Percentiles rank a stretch among this genome's conserved stretches.
Evolutionary conservation across 306 rosid genomes (phyloP).

Genomic region (Trifolium repens): DNA sequence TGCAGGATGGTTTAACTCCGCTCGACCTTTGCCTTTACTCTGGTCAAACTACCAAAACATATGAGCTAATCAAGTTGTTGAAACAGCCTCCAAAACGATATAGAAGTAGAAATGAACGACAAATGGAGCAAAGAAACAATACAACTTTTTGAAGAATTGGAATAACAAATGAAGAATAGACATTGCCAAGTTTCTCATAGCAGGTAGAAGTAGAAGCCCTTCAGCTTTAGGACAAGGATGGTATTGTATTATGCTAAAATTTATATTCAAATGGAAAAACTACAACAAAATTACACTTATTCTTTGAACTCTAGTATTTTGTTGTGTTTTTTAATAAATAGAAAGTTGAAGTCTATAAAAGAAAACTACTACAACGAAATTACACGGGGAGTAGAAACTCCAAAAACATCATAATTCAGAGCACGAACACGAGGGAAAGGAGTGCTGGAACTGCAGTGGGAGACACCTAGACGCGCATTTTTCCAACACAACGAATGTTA

Average conservation of each 20-base stretch:
- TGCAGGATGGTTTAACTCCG: constrained; percentile 86
- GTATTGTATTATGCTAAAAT: constrained; percentile 9
- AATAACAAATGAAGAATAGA: constrained; percentile 23
- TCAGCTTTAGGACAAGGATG: constrained; percentile 27
- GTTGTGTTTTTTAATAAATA: no score
- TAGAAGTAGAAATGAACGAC: not conserved
- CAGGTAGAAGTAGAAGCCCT: constrained; percentile 2
- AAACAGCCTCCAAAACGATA: constrained; percentile 60
- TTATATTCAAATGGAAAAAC: no score
- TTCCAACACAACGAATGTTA: no score
- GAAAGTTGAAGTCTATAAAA: no score
- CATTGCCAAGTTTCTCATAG: constrained; percentile 31
- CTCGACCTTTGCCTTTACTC: constrained; percentile 81
- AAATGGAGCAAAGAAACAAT: constrained; percentile 8
- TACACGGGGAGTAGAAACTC: not conserved
- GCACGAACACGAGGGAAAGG: no score
- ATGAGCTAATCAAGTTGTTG: constrained; percentile 79
- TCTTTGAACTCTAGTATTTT: no score
- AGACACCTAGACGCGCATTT: no score
- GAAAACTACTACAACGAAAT: not conserved
- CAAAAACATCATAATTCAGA: no score
- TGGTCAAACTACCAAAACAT: constrained; percentile 69
- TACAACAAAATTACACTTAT: no score
- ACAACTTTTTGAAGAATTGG: constrained; percentile 14
- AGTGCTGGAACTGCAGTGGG: no score